A percentile compares a stretch with the other conserved stretches of the same genome.
Evolutionary conservation across 2,329 filamentous ascomycete genomes (phyloP).

Genomic region (Aschersonia sp.): DNA sequence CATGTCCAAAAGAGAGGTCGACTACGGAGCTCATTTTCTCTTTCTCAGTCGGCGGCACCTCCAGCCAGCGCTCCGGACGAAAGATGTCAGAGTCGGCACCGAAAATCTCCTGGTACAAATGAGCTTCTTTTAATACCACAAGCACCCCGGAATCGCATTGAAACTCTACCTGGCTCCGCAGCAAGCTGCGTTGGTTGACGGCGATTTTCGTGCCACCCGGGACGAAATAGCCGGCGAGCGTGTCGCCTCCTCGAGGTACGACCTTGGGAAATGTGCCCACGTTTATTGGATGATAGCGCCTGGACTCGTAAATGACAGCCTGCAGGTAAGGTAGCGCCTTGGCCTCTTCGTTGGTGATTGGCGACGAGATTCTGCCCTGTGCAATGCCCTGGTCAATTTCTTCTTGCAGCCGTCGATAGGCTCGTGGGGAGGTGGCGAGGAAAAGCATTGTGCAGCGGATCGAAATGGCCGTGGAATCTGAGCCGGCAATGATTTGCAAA

Average conservation of each 20-base stretch:
- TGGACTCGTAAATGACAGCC: conserved; percentile 33
- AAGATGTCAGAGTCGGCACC: conserved; percentile 19
- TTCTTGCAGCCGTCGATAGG: conserved; percentile 27
- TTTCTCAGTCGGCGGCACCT: conserved; percentile 10
- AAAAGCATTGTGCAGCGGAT: conserved; percentile 37
- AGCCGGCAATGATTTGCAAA: conserved; percentile 24
- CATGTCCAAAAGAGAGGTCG: conserved; percentile 12
- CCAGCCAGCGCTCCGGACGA: conserved; percentile 22
- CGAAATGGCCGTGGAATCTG: conserved; percentile 40
- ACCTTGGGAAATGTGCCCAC: conserved; percentile 10
- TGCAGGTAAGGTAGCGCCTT: conserved; percentile 25
- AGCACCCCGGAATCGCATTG: no score
- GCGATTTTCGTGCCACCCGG: conserved; percentile 17
- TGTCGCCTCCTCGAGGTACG: conserved; percentile 1
- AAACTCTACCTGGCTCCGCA: conserved; percentile 8
- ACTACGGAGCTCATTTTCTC: conserved; percentile 18
- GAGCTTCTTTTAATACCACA: no score
- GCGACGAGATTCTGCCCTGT: background rate
- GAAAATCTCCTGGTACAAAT: conserved; percentile 9
- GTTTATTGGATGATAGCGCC: conserved; percentile 22
- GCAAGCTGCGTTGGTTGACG: conserved; percentile 15
- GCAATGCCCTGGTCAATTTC: conserved; percentile 8
- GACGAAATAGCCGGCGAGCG: conserved; percentile 9
- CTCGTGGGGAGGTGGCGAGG: conserved; percentile 30
- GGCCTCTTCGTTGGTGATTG: conserved; percentile 17